A percentile compares a stretch with the other conserved stretches of the same genome.
phyloP scores from a whole-genome alignment of 2,329 filamentous ascomycete species.

The Scedosporium boydii region DNA sequence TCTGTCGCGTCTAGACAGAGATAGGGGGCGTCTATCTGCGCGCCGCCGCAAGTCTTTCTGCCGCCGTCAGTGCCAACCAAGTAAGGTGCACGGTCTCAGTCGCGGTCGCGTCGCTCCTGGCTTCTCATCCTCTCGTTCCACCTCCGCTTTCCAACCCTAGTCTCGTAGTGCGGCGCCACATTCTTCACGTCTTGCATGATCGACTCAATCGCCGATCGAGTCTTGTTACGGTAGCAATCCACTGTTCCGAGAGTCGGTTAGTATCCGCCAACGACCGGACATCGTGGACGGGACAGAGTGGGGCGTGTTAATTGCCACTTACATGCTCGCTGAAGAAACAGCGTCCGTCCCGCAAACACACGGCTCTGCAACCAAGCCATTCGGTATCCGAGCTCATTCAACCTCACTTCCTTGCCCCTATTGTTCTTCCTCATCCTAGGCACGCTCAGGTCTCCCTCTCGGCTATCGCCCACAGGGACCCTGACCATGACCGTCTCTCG shows the following conservation, averaged over 20 bases:
- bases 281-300: not conserved
- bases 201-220: slow-evolving; percentile 69
- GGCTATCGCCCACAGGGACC: slow-evolving; percentile 60
- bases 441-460: slow-evolving; percentile 62
- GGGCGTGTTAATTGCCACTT: slow-evolving; percentile 34
- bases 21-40: no score
- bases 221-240: slow-evolving; percentile 91
- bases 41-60: no score
- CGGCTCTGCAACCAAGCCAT: slow-evolving; percentile 96
- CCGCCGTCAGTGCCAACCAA: not conserved
- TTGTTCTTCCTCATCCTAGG: slow-evolving; percentile 62
- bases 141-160: slow-evolving; percentile 71
- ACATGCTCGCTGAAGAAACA: slow-evolving; percentile 89
- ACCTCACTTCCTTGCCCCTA: slow-evolving; percentile 72
- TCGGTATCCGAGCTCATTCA: slow-evolving; percentile 88
- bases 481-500: slow-evolving; percentile 37
- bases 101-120: slow-evolving; percentile 17
- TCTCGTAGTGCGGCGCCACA: slow-evolving; percentile 80
- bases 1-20: not conserved
- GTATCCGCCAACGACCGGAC: not conserved
- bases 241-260: slow-evolving; percentile 41
- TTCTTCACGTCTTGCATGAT: slow-evolving; percentile 65
- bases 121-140: slow-evolving; percentile 52
- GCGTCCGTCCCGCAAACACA: slow-evolving; percentile 74
- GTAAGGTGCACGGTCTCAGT: not conserved